Evolutionary conservation across 441 rosid species (phyloP).

Genomic region (Croton setiger): DNA sequence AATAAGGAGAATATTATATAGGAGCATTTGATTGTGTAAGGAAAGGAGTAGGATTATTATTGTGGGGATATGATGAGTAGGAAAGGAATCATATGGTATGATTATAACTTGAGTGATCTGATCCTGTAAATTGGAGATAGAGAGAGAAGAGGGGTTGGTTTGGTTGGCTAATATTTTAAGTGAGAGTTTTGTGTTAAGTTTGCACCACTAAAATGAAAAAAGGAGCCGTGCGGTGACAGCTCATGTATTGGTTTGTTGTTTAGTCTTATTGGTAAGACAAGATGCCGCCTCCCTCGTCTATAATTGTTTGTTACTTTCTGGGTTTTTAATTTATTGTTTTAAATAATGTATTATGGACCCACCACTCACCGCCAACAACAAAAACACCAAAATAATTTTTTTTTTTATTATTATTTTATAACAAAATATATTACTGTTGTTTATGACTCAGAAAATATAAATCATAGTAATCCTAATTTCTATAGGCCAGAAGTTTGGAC

Average conservation of each 20-base stretch:
- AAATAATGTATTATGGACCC: background rate
- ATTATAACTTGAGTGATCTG: background rate
- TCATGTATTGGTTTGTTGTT: background rate
- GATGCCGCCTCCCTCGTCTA: background rate
- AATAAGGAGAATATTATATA: background rate
- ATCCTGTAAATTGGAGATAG: background rate
- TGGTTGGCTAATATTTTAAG: no score
- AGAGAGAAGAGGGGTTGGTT: background rate
- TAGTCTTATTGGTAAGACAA: background rate
- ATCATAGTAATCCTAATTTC: background rate
- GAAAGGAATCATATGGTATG: constrained; percentile 16
- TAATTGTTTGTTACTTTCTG: background rate
- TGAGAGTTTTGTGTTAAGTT: constrained; percentile 11
- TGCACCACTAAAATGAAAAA: constrained; percentile 11
- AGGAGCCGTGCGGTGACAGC: constrained; percentile 20
- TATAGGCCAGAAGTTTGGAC: background rate
- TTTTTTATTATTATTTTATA: no score
- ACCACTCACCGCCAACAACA: background rate
- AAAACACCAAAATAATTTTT: background rate
- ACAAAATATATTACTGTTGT: background rate
- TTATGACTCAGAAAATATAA: background rate
- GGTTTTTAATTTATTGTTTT: background rate
- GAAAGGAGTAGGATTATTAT: background rate
- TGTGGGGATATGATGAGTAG: background rate
- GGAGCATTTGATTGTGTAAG: background rate